phyloP scores from a whole-genome alignment of 2,329 filamentous ascomycete species.

The Dichotomopilus funicola region DNA sequence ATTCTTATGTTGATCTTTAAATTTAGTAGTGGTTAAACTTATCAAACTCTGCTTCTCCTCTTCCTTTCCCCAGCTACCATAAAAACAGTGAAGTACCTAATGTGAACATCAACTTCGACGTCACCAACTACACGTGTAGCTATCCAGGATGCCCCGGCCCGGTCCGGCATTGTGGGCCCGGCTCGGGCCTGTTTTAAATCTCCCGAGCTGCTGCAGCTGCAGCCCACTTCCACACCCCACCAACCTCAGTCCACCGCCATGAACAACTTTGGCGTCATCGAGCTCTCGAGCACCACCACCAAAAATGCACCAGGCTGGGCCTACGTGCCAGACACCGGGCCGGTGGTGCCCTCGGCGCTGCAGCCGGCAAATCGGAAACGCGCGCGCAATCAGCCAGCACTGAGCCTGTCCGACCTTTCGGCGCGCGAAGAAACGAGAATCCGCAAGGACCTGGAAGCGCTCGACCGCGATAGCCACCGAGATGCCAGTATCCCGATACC shows the following conservation, averaged over 20 bases:
- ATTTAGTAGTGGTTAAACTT: too few species aligned
- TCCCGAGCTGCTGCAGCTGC: slow-evolving; percentile 10
- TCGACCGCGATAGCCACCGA: slow-evolving; percentile 72
- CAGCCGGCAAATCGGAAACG: slow-evolving; percentile 62
- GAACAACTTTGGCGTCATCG: slow-evolving; percentile 72
- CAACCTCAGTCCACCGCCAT: slow-evolving; percentile 31
- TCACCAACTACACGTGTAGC: not conserved
- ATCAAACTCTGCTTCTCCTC: too few species aligned
- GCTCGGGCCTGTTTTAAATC: slow-evolving; percentile 7
- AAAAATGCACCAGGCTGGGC: slow-evolving; percentile 80
- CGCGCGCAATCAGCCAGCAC: slow-evolving; percentile 49
- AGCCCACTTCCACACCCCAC: slow-evolving; percentile 1
- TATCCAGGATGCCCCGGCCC: not conserved
- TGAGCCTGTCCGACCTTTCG: slow-evolving; percentile 58
- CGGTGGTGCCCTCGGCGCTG: slow-evolving; percentile 48
- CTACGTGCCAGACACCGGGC: slow-evolving; percentile 72
- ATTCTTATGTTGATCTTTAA: too few species aligned
- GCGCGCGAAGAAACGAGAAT: slow-evolving; percentile 79
- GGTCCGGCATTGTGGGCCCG: slow-evolving; percentile 1
- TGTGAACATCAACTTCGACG: not conserved
- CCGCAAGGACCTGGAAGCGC: slow-evolving; percentile 70
- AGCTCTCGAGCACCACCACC: slow-evolving; percentile 65
- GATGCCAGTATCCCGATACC: slow-evolving; percentile 68
- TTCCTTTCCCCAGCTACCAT: too few species aligned
- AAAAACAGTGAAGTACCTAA: too few species aligned